phyloP scores from a whole-genome alignment of 805 yeast genomes.

The Metschnikowia aberdeeniae region DNA sequence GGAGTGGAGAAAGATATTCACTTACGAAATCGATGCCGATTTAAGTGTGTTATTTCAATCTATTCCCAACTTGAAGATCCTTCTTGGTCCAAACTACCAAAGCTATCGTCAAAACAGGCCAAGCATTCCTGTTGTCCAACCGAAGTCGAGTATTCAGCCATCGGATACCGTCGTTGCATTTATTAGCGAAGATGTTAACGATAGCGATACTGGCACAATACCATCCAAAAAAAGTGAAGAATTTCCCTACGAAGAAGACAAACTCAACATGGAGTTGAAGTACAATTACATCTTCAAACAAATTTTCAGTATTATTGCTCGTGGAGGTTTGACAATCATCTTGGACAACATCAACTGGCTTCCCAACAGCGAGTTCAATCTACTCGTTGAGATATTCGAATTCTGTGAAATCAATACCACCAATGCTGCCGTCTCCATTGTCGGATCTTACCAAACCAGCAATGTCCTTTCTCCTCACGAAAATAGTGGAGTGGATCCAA shows the following conservation, averaged over 20 bases:
- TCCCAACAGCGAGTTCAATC: conserved; percentile 27
- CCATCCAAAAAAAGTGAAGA: not conserved
- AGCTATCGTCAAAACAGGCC: conserved; percentile 5
- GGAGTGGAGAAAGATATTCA: conserved; percentile 39
- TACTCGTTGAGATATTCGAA: conserved; percentile 27
- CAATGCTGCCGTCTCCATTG: conserved; percentile 2
- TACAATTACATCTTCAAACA: conserved; percentile 41
- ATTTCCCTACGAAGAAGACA: conserved; percentile 16
- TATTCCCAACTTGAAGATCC: conserved; percentile 42
- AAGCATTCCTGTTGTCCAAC: not conserved
- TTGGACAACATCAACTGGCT: conserved; percentile 47
- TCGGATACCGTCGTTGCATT: conserved; percentile 1
- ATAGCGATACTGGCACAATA: conserved; percentile 2
- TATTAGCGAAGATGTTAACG: conserved; percentile 8
- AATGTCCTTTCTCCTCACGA: not conserved
- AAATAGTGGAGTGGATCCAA: not conserved
- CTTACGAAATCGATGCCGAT: conserved; percentile 38
- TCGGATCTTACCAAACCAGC: conserved; percentile 6
- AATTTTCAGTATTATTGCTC: conserved; percentile 38
- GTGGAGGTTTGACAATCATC: conserved; percentile 41
- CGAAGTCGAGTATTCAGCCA: not conserved
- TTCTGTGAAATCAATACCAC: conserved; percentile 7
- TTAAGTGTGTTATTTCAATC: conserved; percentile 36
- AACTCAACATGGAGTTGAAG: conserved; percentile 33
- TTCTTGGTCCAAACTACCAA: conserved; percentile 42